phyloP scores from a whole-genome alignment of 306 rosid species.

The Trifolium fragiferum region DNA sequence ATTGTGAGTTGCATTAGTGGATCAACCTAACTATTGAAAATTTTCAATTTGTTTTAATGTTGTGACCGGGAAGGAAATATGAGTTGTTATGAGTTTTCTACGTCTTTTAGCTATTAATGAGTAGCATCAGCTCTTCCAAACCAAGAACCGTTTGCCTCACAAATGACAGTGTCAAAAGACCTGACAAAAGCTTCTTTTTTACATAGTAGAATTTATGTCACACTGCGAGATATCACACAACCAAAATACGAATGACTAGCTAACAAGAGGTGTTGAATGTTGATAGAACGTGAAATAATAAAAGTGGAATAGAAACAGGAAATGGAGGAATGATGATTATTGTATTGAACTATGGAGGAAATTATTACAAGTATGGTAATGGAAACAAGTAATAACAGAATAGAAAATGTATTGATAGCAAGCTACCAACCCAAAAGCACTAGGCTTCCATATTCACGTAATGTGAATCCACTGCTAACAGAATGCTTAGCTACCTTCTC shows the following conservation, averaged over 20 bases:
- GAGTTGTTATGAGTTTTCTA: conserved; percentile 25
- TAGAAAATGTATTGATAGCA: too few relatives aligned
- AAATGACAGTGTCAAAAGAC: conserved; percentile 18
- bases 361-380: too few relatives aligned
- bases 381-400: too few relatives aligned
- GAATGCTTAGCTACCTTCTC: too few relatives aligned
- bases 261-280: conserved; percentile 36
- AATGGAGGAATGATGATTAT: too few relatives aligned
- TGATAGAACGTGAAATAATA: too few relatives aligned
- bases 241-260: conserved; percentile 17
- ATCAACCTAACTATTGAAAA: conserved; percentile 25
- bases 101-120: neutral
- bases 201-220: neutral
- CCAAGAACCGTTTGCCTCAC: too few relatives aligned
- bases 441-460: too few relatives aligned
- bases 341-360: too few relatives aligned
- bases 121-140: conserved; percentile 7
- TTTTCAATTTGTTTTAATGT: conserved; percentile 20
- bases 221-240: conserved; percentile 14
- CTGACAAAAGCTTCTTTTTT: conserved; percentile 28
- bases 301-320: too few relatives aligned
- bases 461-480: too few relatives aligned
- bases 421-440: too few relatives aligned
- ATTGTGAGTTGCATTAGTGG: conserved; percentile 25
- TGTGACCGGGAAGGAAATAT: conserved; percentile 22